A percentile compares a stretch with the other conserved stretches of the same genome.
These are phyloP conservation scores for Fereydounia khargensis DNA, from an alignment of 1,284 basidiomycete species.

Conservation along the genomic window DNA sequence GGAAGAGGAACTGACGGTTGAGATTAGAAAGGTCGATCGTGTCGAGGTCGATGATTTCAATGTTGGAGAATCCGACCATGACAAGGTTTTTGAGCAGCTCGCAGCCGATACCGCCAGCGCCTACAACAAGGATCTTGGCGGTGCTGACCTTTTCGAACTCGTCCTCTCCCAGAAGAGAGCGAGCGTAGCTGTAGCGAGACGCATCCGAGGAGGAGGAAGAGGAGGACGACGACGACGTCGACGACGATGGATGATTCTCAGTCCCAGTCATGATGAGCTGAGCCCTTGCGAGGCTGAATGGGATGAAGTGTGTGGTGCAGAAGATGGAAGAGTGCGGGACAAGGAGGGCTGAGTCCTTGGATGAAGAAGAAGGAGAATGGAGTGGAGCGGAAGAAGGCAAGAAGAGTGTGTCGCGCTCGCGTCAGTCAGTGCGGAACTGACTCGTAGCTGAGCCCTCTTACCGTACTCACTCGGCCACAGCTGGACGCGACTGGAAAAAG, in stretches of 20 bases:
- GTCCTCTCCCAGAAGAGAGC: constrained; percentile 16
- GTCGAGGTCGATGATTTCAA: constrained; percentile 89
- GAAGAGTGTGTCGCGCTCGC: no score
- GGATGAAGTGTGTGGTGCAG: no score
- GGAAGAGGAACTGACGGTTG: constrained; percentile 96
- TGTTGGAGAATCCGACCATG: constrained; percentile 83
- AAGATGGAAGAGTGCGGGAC: no score
- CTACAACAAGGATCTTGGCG: constrained; percentile 72
- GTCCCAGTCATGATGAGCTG: neutral
- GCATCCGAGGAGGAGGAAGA: constrained; percentile 2
- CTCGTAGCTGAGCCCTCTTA: no score
- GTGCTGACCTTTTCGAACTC: constrained; percentile 16
- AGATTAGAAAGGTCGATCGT: constrained; percentile 98
- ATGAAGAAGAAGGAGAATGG: no score
- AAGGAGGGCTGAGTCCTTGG: no score
- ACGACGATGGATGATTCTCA: neutral
- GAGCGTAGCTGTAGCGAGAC: constrained; percentile 19
- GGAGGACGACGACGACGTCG: constrained; percentile 11
- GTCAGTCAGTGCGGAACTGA: no score
- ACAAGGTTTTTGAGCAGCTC: constrained; percentile 97
- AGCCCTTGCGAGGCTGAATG: constrained; percentile 1
- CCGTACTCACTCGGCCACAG: no score
- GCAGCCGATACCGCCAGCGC: constrained; percentile 95
- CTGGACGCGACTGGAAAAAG: no score
- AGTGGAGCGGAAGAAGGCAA: no score